A percentile compares a stretch with the other conserved stretches of the same genome.
Conservation (phyloP, 352 stramenopile genomes). For the Thalassiosira livingstoniorum region DNA sequence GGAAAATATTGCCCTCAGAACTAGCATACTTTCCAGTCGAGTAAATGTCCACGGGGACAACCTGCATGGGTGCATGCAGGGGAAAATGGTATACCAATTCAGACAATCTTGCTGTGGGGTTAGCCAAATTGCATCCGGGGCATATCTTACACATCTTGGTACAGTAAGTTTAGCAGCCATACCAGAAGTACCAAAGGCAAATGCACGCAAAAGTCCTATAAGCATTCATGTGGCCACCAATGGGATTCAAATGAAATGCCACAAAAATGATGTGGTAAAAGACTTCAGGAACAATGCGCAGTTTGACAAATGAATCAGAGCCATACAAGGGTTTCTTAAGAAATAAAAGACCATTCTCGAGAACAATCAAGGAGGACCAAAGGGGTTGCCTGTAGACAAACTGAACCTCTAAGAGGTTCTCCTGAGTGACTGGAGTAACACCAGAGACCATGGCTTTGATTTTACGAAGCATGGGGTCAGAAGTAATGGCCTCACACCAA, state of each 20-base stretch:
- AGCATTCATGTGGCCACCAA: conserved; percentile 21
- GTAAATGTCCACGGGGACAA: conserved; percentile 16
- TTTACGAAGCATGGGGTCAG: background rate
- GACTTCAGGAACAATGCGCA: conserved; percentile 12
- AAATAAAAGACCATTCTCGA: conserved; percentile 11
- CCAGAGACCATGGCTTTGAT: background rate
- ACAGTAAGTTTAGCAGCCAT: conserved; percentile 10
- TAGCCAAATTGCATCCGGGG: conserved; percentile 22
- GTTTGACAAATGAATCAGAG: background rate
- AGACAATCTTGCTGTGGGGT: background rate
- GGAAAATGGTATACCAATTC: conserved; percentile 22
- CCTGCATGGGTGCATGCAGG: background rate
- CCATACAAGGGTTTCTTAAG: conserved; percentile 1
- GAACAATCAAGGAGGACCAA: background rate
- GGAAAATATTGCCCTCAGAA: background rate
- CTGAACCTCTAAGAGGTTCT: background rate
- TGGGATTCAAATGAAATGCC: conserved; percentile 41
- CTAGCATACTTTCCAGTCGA: background rate
- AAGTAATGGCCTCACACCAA: background rate
- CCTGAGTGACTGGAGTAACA: background rate
- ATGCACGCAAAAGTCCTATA: conserved; percentile 10
- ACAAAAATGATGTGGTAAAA: conserved; percentile 43
- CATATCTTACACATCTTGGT: conserved; percentile 18
- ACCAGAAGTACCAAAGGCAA: conserved; percentile 33
- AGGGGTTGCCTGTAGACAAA: conserved; percentile 1